Evolutionary conservation across 208 protist genomes (phyloP), one percentile per base, ranked within the genome.

Genomic region (Crithidia fasciculata): DNA sequence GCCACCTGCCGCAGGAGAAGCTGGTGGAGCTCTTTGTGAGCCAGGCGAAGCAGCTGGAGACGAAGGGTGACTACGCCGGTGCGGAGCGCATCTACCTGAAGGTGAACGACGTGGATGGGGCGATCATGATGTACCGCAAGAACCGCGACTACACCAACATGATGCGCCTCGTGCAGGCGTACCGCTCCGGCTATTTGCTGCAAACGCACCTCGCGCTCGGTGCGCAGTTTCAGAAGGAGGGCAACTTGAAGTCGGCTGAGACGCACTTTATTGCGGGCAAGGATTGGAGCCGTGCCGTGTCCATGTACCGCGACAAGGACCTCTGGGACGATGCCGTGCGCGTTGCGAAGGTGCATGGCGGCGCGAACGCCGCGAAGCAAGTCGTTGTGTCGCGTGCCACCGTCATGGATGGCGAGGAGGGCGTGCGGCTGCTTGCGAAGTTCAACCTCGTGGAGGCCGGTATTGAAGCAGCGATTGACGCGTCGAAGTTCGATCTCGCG

Each of bases 271-370:
- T 98, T 15, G 89, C 85, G 28, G 93, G 90, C 60, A 97, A 97
- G 83, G 91, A 99, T 81, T 99, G 97, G 97, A 97, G 97, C 72
- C 78, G 91, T 5, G 98, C 97, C 36, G 95, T 98, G 18, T 98
- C 98, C 76, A 99, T 99, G 98, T 99, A 99, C 91, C 87, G 97
- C 60, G 94, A 96, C 57, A 85, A 83, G 18, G 97, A 98, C 49
- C 85, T 96, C 86, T 99, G 98, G 97, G 97, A 99, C 55, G 98
- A 99, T 69, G 98, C 98, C 5, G 97, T 99, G 80, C 93, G 98
- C 64, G 95, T 99, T 8, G 98, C 98, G 13, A 98, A 99, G 85
- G 82, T 90, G 63, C 90, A 98, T 80, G 98, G 97, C 62, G 98
- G 97, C 43, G 85, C 86, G 18, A 97, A 93, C 76, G 94, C 95